Percentiles rank a stretch among this genome's conserved stretches.
Conservation (phyloP, 2,329 filamentous ascomycete genomes). For the Sclerotinia spermophila region DNA sequence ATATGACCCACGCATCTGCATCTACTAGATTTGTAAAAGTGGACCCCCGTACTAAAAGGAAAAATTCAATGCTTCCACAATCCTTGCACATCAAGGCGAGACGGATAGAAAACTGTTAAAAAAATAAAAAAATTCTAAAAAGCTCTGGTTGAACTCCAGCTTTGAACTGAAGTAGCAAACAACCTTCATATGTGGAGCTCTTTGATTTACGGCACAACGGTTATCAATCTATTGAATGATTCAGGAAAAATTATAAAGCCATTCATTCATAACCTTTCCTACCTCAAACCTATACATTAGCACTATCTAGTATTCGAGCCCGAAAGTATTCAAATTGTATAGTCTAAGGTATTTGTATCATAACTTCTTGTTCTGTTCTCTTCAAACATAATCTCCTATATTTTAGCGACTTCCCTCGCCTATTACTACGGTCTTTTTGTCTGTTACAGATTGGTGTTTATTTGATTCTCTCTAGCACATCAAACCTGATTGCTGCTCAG, state of each 20-base stretch:
- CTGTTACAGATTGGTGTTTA: fast-evolving
- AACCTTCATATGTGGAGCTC: neutral
- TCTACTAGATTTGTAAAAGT: neutral
- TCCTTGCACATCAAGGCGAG: neutral
- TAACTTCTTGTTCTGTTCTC: neutral
- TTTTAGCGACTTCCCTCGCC: neutral
- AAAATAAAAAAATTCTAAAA: neutral
- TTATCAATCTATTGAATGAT: no score
- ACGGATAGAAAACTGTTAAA: neutral
- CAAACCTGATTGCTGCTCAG: neutral
- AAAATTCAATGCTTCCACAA: neutral
- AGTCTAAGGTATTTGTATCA: neutral
- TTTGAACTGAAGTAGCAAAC: neutral
- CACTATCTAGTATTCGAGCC: no score
- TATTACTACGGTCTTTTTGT: neutral
- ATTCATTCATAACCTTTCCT: no score
- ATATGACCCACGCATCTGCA: neutral
- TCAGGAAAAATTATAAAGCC: no score
- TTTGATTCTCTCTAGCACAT: neutral
- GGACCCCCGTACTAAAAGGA: neutral
- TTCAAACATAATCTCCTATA: neutral
- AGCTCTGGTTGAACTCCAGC: neutral
- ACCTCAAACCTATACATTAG: no score
- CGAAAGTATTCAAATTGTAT: no score
- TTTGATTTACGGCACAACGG: no score